A percentile compares a stretch with the other conserved stretches of the same genome.
Evolutionary conservation across 2,329 filamentous ascomycete species (phyloP).

Genomic region (Xylogone sp.): DNA sequence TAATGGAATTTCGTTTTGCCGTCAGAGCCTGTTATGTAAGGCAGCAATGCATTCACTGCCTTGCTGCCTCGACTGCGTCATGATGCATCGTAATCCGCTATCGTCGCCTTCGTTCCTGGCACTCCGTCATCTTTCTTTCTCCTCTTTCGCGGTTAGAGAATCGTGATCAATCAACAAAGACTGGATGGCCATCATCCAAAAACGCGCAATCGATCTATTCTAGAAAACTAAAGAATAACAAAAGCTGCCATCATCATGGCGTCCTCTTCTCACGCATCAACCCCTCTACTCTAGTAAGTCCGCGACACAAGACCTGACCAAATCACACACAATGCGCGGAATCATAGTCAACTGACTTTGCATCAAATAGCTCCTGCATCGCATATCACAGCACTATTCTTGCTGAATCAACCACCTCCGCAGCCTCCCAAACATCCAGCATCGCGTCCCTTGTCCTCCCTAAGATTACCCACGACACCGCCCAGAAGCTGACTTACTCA

Average conservation of each 20-base stretch:
- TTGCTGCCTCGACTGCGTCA: not conserved
- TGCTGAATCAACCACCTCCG: slow-evolving; percentile 84
- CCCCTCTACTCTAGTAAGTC: slow-evolving; percentile 70
- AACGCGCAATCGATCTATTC: not conserved
- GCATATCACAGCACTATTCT: slow-evolving; percentile 92
- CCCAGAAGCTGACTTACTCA: slow-evolving; percentile 91
- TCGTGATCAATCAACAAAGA: not conserved
- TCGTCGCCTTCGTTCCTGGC: not conserved
- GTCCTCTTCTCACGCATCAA: slow-evolving; percentile 64
- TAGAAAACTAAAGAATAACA: not conserved
- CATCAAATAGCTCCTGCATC: slow-evolving; percentile 74
- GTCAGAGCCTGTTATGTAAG: not conserved
- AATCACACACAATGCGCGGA: slow-evolving; percentile 1
- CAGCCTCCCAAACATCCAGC: slow-evolving; percentile 76
- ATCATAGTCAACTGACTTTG: slow-evolving; percentile 2
- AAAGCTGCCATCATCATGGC: slow-evolving; percentile 48
- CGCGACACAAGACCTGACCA: not conserved
- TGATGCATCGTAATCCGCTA: not conserved
- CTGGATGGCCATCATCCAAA: not conserved
- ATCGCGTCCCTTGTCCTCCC: slow-evolving; percentile 93
- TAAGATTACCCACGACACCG: slow-evolving; percentile 76
- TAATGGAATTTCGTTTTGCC: no score
- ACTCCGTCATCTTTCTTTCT: no score
- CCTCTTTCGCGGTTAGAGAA: not conserved
- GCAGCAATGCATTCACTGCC: not conserved